Conservation (phyloP, 805 yeast species). For the Saccharomycopsis sp. region DNA sequence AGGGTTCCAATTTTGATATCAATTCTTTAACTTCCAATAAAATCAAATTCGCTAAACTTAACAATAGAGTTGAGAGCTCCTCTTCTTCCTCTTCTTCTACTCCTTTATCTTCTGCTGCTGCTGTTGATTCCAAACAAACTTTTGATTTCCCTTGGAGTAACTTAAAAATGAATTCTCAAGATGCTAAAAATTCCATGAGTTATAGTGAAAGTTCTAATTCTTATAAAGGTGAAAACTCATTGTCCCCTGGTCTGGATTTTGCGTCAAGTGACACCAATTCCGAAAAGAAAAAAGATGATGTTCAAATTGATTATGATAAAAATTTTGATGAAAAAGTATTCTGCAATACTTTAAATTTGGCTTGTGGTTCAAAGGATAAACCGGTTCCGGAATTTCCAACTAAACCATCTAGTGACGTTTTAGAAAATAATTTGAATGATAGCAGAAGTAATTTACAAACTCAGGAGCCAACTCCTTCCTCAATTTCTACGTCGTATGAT, state of each 20-base stretch:
- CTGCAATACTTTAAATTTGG: slow-evolving; percentile 66
- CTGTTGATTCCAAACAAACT: slow-evolving; percentile 10
- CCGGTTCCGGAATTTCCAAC: slow-evolving; percentile 46
- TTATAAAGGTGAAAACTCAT: slow-evolving; percentile 10
- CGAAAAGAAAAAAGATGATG: neutral
- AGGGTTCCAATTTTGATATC: slow-evolving; percentile 24
- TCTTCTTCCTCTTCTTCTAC: neutral
- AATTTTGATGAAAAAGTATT: slow-evolving; percentile 67
- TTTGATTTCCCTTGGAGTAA: slow-evolving; percentile 16
- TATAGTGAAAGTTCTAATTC: slow-evolving; percentile 10
- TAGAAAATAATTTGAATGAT: neutral
- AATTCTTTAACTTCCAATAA: slow-evolving; percentile 3
- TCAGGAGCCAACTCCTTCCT: no score
- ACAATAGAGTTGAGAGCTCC: neutral
- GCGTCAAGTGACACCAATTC: slow-evolving; percentile 4
- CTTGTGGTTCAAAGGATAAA: slow-evolving; percentile 66
- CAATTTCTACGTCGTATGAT: no score
- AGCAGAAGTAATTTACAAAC: no score
- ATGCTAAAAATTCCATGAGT: slow-evolving; percentile 1
- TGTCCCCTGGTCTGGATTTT: slow-evolving; percentile 11
- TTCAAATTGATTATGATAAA: slow-evolving; percentile 26
- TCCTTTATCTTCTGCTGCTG: neutral
- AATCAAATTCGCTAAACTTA: slow-evolving; percentile 11
- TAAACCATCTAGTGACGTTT: neutral
- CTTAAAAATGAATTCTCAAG: slow-evolving; percentile 1